Base-by-base conservation (phyloP, 331 rosid genomes). In the Pyracantha coccinea region DNA sequence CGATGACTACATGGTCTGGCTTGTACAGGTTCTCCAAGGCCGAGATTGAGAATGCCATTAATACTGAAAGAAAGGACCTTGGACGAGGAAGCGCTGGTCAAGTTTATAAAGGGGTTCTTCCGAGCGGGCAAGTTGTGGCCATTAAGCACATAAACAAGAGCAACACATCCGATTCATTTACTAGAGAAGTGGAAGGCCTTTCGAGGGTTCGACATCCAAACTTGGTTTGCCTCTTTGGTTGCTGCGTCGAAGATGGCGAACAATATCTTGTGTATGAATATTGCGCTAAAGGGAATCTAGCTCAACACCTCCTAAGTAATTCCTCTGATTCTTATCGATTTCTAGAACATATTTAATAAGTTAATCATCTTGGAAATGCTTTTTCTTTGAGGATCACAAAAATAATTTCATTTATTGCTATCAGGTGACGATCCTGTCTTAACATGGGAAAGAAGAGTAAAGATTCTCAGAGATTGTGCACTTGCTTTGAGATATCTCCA, bases 1-100 rank as follows among this genome's bases (percentile, higher is more conserved):
- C 76, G 64, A 76, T 72, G 0, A 61, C 67, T 2, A 33, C 81
- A 0, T 93, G 96, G 89, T 86, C 98, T 2, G 93, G 93, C 35
- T 74, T 93, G 6, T 91, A 93, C 59, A 81, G 88, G 77, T 93
- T 93, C 82, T 80, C 93, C 2, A 85, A 81, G 78, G 65, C 81
- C 1, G 98, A 93, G 87, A 93, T 93, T 61, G 93, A 85, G 73
- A 86, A 57, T 12, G 98, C 97, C 23, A 78, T 93, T 20, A 83
- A 80, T 24, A 66, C 31, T 5, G 87, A 87, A 28, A 86, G 73
- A 76, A 74, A 79, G 68, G 57, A 81, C 84, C 83, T 93, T 5
- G 97, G 98, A 29, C 71, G 93, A 17, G 98, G 98, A 17, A 91
- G 96, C 65, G 97, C 97, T 0, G 98, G 98, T 1, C 82, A 83